Evolutionary conservation across 345 rosid genomes (phyloP).

Genomic region (Bruguiera parviflora): DNA sequence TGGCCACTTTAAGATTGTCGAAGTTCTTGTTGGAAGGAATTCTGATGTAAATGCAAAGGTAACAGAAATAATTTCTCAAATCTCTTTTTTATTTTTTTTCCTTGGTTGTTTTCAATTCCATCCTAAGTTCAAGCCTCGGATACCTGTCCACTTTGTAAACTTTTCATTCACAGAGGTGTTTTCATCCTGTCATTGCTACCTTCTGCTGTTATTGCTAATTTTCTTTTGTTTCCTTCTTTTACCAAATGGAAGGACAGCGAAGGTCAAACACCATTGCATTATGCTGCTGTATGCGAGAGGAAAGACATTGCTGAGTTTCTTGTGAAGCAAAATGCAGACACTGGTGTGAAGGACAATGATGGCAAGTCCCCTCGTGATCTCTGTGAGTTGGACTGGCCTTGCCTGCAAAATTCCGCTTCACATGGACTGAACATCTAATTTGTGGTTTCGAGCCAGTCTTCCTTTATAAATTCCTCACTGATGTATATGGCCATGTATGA

Average conservation of each 20-base stretch:
- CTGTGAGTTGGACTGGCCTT: constrained; percentile 69
- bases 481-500: constrained; percentile 38
- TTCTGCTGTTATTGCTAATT: constrained; percentile 9
- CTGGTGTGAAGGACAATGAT: constrained; percentile 54
- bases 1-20: constrained; percentile 54
- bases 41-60: constrained; percentile 87
- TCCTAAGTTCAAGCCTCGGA: too few species aligned
- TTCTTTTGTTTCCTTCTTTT: neutral
- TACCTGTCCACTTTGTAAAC: too few species aligned
- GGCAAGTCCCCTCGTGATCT: constrained; percentile 64
- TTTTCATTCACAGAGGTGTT: too few species aligned
- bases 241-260: constrained; percentile 65
- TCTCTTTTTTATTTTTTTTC: too few species aligned
- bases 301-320: constrained; percentile 71
- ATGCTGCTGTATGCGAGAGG: constrained; percentile 87
- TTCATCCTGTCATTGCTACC: neutral
- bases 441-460: constrained; percentile 3
- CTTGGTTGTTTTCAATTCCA: too few species aligned
- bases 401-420: constrained; percentile 30
- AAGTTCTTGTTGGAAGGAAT: constrained; percentile 54
- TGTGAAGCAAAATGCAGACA: constrained; percentile 72
- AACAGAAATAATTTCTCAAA: constrained; percentile 1
- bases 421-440: constrained; percentile 15
- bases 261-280: constrained; percentile 93
- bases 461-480: constrained; percentile 17